Percentiles rank a stretch among this genome's conserved stretches.
Evolutionary conservation across 352 stramenopile species (phyloP).

Genomic region (Peronospora belbahrii): DNA sequence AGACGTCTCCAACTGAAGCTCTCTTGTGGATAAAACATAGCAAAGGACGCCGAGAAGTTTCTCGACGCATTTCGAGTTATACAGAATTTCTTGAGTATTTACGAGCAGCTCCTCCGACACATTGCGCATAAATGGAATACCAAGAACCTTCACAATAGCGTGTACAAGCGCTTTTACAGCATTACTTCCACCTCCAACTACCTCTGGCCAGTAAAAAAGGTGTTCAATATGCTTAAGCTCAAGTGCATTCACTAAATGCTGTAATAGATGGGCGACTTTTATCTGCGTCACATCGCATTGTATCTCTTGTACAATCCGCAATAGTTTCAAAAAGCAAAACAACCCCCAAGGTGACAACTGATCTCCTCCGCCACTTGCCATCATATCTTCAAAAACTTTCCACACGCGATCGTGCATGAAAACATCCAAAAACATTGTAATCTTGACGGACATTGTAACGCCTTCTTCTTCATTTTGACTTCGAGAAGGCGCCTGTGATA

Average conservation of each 20-base stretch:
- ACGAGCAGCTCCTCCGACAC: constrained; percentile 60
- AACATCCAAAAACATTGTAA: constrained; percentile 33
- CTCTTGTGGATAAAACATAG: constrained; percentile 49
- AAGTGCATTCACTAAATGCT: constrained; percentile 52
- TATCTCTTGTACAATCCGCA: constrained; percentile 67
- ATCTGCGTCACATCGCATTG: constrained; percentile 34
- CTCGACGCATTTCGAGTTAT: constrained; percentile 56
- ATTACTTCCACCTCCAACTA: constrained; percentile 65
- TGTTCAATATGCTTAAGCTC: constrained; percentile 48
- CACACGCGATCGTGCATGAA: constrained; percentile 45
- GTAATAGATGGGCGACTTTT: constrained; percentile 40
- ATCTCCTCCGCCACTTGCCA: constrained; percentile 42
- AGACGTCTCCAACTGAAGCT: constrained; percentile 46
- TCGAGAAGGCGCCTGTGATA: constrained; percentile 12
- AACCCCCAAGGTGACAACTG: constrained; percentile 76
- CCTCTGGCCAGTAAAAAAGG: constrained; percentile 70
- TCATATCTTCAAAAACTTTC: constrained; percentile 40
- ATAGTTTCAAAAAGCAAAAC: constrained; percentile 78
- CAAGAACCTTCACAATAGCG: constrained; percentile 79
- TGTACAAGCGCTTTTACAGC: constrained; percentile 78
- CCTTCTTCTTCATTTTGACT: not conserved
- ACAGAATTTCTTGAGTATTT: constrained; percentile 61
- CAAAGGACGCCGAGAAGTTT: constrained; percentile 56
- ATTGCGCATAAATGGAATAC: constrained; percentile 67
- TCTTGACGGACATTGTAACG: constrained; percentile 14